phyloP scores from a whole-genome alignment of 441 rosid genomes.

The Lagerstroemia fauriei region DNA sequence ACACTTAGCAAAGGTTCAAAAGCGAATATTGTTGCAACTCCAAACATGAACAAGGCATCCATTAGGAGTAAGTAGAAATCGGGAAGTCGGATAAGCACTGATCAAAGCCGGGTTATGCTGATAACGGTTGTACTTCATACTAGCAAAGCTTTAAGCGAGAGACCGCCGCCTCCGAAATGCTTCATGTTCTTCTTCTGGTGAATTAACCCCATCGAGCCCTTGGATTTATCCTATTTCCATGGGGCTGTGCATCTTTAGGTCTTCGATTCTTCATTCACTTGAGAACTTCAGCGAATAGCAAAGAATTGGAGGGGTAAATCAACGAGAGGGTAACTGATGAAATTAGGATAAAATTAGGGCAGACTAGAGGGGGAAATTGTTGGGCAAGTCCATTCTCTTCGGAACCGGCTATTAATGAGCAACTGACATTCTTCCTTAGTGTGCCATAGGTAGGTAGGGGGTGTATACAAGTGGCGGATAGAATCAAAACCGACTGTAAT shows the following conservation, averaged over 20 bases:
- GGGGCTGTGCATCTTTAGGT: conserved; percentile 20
- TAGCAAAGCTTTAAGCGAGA: conserved; percentile 84
- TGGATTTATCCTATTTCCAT: conserved; percentile 19
- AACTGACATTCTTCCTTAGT: no score
- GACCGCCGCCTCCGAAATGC: conserved; percentile 79
- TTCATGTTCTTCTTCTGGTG: conserved; percentile 59
- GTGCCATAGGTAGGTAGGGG: no score
- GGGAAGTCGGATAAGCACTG: conserved; percentile 54
- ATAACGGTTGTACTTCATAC: conserved; percentile 52
- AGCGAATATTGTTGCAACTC: conserved; percentile 3
- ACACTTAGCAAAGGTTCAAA: background rate
- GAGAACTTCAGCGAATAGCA: background rate
- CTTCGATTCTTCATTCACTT: conserved; percentile 51
- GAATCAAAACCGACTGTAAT: no score
- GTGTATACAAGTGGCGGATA: no score
- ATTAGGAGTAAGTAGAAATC: background rate
- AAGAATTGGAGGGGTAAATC: background rate
- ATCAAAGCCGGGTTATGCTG: conserved; percentile 66
- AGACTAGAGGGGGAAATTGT: background rate
- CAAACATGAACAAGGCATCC: background rate
- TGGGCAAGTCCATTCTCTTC: no score
- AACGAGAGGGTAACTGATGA: background rate
- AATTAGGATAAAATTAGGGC: no score
- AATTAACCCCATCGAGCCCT: conserved; percentile 33
- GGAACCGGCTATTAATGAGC: no score